Conservation (phyloP, 148 eudicot species). For the Rhododendron mucronatum region DNA sequence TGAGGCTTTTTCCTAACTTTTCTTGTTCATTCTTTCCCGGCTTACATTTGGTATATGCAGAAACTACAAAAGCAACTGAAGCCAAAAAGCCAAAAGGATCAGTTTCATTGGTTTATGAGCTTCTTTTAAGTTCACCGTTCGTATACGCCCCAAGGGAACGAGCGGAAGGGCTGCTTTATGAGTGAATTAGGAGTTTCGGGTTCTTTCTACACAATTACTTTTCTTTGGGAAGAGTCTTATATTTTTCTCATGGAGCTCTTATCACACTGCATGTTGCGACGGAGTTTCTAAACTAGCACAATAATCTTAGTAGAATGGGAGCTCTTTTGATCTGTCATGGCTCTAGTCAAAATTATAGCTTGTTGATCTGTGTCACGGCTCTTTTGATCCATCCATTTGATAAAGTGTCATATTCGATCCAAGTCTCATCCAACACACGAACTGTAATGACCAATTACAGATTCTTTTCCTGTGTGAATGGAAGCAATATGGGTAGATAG, state of each 20-base stretch:
- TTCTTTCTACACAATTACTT: background rate
- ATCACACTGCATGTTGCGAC: background rate
- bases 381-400: background rate
- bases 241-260: background rate
- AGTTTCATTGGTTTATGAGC: background rate
- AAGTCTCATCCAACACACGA: background rate
- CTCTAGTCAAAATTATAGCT: background rate
- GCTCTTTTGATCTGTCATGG: background rate
- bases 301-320: background rate
- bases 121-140: background rate
- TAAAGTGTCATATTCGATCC: background rate
- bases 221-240: background rate
- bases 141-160: too few species aligned
- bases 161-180: too few species aligned
- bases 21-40: background rate
- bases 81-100: background rate
- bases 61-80: background rate
- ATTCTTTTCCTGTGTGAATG: background rate
- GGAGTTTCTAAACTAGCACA: background rate
- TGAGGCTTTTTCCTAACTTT: slow-evolving; percentile 13
- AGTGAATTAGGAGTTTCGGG: too few species aligned
- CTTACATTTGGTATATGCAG: background rate
- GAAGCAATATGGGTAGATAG: background rate
- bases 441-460: background rate
- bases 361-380: background rate